A percentile compares a stretch with the other conserved stretches of the same genome.
These are phyloP conservation scores for Polytolypa hystricis DNA, from an alignment of 2,329 filamentous ascomycete species.

Conservation along the genomic window DNA sequence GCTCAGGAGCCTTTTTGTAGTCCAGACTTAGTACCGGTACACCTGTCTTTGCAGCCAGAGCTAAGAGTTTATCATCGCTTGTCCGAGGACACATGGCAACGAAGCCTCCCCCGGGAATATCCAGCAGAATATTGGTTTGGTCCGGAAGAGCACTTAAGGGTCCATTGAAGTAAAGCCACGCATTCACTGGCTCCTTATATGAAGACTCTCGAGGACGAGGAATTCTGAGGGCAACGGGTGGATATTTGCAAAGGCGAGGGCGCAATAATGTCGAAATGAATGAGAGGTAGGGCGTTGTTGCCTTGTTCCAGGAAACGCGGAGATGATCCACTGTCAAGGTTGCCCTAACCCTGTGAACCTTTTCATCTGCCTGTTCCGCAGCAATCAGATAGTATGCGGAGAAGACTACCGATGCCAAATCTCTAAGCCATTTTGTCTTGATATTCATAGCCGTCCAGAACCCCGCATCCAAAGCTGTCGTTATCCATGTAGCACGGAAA, in stretches of 20 bases:
- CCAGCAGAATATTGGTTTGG: slow-evolving; percentile 68
- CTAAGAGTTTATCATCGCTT: slow-evolving; percentile 85
- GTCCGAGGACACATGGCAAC: slow-evolving; percentile 94
- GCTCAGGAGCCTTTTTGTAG: slow-evolving; percentile 78
- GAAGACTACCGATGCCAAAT: slow-evolving; percentile 73
- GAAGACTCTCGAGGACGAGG: slow-evolving; percentile 67
- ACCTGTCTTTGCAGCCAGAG: slow-evolving; percentile 82
- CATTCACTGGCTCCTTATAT: slow-evolving; percentile 71
- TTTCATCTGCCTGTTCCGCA: slow-evolving; percentile 90
- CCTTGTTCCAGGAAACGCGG: slow-evolving; percentile 90
- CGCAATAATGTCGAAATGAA: slow-evolving; percentile 62
- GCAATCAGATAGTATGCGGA: slow-evolving; percentile 84
- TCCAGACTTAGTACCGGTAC: slow-evolving; percentile 85
- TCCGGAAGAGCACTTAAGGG: slow-evolving; percentile 64
- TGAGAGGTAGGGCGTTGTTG: slow-evolving; percentile 72
- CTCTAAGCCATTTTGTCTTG: slow-evolving; percentile 64
- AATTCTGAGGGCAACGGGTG: slow-evolving; percentile 73
- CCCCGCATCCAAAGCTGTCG: slow-evolving; percentile 86
- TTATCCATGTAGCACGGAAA: slow-evolving; percentile 93
- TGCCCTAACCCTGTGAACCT: slow-evolving; percentile 80
- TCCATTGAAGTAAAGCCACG: slow-evolving; percentile 92
- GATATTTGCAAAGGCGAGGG: slow-evolving; percentile 68
- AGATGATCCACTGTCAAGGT: slow-evolving; percentile 84
- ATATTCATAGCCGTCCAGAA: slow-evolving; percentile 99
- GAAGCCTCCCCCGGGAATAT: slow-evolving; percentile 88